phyloP scores from a whole-genome alignment of 192 early-diverging fungal genomes.

The Thamnidium elegans region DNA sequence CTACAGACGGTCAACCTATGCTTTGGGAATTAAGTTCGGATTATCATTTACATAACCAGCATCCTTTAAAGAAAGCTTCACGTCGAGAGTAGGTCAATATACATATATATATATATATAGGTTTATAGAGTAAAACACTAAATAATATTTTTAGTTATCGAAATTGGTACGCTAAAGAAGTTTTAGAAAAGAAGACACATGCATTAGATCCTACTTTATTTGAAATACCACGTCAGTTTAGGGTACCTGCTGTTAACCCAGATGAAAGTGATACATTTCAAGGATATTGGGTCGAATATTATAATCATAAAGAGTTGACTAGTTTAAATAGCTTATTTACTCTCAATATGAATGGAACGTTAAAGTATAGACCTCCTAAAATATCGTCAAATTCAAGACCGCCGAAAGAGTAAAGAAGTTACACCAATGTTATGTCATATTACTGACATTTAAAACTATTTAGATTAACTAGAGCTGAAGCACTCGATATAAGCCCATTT shows the following conservation, averaged over 20 bases:
- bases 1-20: constrained; percentile 46
- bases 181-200: constrained; percentile 33
- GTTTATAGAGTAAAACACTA: not conserved
- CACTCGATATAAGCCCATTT: constrained; percentile 41
- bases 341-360: constrained; percentile 84
- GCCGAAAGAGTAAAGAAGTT: not conserved
- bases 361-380: constrained; percentile 45
- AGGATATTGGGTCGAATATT: constrained; percentile 85
- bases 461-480: constrained; percentile 25
- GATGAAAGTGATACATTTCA: constrained; percentile 42
- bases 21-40: constrained; percentile 81
- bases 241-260: constrained; percentile 16
- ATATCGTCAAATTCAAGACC: not conserved
- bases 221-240: constrained; percentile 29
- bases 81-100: constrained; percentile 47
- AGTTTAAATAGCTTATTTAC: constrained; percentile 78
- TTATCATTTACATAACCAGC: constrained; percentile 74
- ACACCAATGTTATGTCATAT: too few relatives aligned
- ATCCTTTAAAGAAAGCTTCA: constrained; percentile 42
- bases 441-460: not conserved
- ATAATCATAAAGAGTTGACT: constrained; percentile 74
- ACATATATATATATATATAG: constrained; percentile 1
- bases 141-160: constrained; percentile 51
- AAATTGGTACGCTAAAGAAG: constrained; percentile 59
- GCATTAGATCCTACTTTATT: constrained; percentile 15